These are phyloP conservation scores for Xylaria sp. DNA, from an alignment of 2,329 filamentous ascomycete genomes.

Conservation along the genomic window DNA sequence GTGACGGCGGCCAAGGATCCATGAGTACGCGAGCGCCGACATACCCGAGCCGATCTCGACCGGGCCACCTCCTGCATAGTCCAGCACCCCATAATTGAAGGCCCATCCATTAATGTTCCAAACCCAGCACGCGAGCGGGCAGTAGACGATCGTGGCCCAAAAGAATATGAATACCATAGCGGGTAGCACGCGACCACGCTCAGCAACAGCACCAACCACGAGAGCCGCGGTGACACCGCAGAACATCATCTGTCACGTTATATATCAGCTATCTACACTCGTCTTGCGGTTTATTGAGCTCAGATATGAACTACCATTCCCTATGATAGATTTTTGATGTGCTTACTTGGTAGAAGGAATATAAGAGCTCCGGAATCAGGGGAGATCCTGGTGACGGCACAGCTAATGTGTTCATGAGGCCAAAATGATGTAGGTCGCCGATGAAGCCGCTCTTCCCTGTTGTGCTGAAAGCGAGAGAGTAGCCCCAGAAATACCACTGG, in stretches of 20 bases:
- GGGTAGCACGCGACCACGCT: conserved; percentile 91
- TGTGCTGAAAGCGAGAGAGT: conserved; percentile 90
- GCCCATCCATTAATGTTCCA: conserved; percentile 97
- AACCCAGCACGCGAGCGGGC: conserved; percentile 94
- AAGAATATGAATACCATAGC: conserved; percentile 95
- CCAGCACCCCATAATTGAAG: conserved; percentile 88
- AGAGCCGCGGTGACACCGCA: conserved; percentile 92
- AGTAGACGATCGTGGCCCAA: conserved; percentile 98
- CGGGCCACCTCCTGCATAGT: conserved; percentile 95
- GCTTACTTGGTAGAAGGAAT: conserved; percentile 89
- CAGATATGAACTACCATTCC: not conserved
- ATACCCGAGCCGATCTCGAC: conserved; percentile 97
- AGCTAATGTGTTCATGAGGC: conserved; percentile 84
- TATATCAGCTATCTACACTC: conserved; percentile 27
- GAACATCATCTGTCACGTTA: conserved; percentile 84
- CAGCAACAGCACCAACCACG: conserved; percentile 89
- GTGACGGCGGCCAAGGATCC: conserved; percentile 94
- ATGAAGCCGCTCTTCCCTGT: conserved; percentile 89
- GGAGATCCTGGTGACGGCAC: conserved; percentile 88
- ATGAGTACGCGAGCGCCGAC: conserved; percentile 93
- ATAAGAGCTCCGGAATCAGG: conserved; percentile 88
- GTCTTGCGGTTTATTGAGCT: not conserved
- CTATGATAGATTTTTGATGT: not conserved
- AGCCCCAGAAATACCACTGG: conserved; percentile 99
- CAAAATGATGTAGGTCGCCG: conserved; percentile 89